Evolutionary conservation across 192 early-diverging fungal species (phyloP), one percentile per base, ranked within the genome.

Genomic region (Oehlia diaphana): DNA sequence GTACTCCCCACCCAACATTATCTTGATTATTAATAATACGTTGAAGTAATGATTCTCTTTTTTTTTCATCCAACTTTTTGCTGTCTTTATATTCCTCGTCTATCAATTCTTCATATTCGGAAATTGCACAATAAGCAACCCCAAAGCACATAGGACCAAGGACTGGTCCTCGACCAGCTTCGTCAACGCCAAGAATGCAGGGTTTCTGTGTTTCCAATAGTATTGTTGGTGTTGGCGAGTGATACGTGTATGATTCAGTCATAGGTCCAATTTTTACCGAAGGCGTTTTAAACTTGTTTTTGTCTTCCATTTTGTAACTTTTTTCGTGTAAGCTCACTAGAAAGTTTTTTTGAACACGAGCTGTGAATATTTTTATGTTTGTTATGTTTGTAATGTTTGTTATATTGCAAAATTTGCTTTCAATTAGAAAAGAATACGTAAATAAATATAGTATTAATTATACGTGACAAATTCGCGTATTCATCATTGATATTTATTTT

Each of bases 101-200:
- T 53, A 37, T 71, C 21, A 71, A n/a, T 8, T 10, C 47, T 12
- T 91, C 85, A 77, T 92, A 89, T 49, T 88, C 86, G 3, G 87
- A 86, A 2, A 93, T 69, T 0, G 91, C 90, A 64, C 92, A 93
- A 81, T 92, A 99, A 64, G 93, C 92, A n/a, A 93, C 86, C 1
- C 94, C 94, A 83, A 99, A 99, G 0, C 99, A 97, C 98, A 99
- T 99, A 10, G 97, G 96, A 1, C 93, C 95, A 0, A 99, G 89
- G 0, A 98, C 97, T 9, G 98, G 98, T 0, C 98, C 98, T 16
- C 97, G 85, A 9, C 98, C 98, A 31, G 98, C 98, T 77, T 99
- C 98, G 81, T 99, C 98, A 1, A 99, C 94, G 33, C 98, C 97
- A 42, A 98, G 84, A 2, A 94, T 88, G 78, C 88, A 93, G 31